Percentiles rank a stretch among this genome's conserved stretches.
These are phyloP conservation scores for Stereocaulon alpinum DNA, from an alignment of 495 filamentous ascomycete species.

Conservation along the genomic window DNA sequence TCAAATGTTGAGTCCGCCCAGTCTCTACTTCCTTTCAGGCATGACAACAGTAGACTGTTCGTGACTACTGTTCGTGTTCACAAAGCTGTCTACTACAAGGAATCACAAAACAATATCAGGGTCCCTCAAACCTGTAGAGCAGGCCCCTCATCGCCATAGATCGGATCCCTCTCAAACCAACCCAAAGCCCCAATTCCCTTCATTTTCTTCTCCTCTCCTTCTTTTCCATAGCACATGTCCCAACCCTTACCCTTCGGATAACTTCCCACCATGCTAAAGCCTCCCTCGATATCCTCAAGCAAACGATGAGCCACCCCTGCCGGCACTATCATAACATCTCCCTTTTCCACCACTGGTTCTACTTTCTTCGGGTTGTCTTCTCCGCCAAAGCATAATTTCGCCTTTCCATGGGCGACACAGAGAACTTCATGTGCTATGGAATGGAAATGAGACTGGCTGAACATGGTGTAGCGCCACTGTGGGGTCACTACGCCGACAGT, in stretches of 20 bases:
- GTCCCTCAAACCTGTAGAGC: constrained; percentile 29
- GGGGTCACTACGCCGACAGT: constrained; percentile 44
- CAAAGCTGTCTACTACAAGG: no score
- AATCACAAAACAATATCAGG: not conserved
- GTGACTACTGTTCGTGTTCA: no score
- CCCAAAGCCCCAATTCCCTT: constrained; percentile 34
- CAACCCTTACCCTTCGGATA: constrained; percentile 49
- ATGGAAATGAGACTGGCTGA: constrained; percentile 53
- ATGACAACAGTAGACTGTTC: no score
- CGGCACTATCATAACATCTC: constrained; percentile 57
- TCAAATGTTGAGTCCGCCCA: no score
- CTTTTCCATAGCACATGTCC: constrained; percentile 62
- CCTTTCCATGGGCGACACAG: constrained; percentile 45
- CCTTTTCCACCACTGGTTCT: constrained; percentile 42
- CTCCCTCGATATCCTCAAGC: constrained; percentile 42
- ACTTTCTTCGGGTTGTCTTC: constrained; percentile 50
- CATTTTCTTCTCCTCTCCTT: constrained; percentile 42
- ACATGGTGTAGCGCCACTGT: constrained; percentile 63
- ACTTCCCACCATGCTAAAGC: constrained; percentile 56
- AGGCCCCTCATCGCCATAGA: constrained; percentile 49
- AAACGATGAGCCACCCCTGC: constrained; percentile 57
- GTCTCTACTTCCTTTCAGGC: no score
- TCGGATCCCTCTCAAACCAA: constrained; percentile 51
- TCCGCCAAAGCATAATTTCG: constrained; percentile 56
- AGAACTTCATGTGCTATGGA: constrained; percentile 58